These are phyloP conservation scores for Grammothele lineata DNA, from an alignment of 768 basidiomycete species.

Conservation along the genomic window DNA sequence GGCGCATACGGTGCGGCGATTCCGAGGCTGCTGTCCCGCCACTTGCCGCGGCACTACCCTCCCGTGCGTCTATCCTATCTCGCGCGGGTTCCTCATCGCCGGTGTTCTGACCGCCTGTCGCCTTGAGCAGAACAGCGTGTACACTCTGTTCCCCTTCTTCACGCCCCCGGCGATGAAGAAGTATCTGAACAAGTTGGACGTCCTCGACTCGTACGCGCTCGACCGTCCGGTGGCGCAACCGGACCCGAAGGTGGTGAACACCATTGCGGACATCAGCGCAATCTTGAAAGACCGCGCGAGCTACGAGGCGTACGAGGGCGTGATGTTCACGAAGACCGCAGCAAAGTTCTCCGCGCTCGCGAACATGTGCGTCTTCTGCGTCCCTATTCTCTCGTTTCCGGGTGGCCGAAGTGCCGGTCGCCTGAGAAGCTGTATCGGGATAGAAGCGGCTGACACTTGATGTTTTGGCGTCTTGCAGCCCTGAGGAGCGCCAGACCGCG, in stretches of 20 bases:
- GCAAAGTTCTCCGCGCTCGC: constrained; percentile 6
- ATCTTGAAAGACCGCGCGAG: constrained; percentile 2
- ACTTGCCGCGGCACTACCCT: constrained; percentile 66
- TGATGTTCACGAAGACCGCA: constrained; percentile 3
- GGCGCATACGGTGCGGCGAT: constrained; percentile 77
- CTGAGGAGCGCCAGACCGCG: constrained; percentile 6
- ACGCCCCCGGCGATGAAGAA: constrained; percentile 49
- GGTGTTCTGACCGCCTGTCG: neutral
- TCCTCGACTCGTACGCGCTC: constrained; percentile 53
- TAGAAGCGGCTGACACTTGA: no score
- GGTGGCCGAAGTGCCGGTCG: neutral
- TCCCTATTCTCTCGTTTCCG: neutral
- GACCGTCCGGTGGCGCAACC: constrained; percentile 36
- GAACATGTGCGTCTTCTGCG: neutral
- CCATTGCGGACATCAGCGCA: constrained; percentile 1
- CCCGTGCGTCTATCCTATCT: constrained; percentile 22
- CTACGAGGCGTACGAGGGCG: constrained; percentile 7
- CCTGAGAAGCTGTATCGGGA: no score
- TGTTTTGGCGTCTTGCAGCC: neutral
- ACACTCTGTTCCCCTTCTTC: constrained; percentile 81
- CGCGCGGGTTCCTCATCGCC: neutral
- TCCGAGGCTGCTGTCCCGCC: constrained; percentile 66
- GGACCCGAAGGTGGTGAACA: constrained; percentile 1
- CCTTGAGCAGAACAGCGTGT: constrained; percentile 40
- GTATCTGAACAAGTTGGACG: constrained; percentile 30